Evolutionary conservation across 2,329 filamentous ascomycete genomes (phyloP).

Genomic region (Aspergillus melleus): DNA sequence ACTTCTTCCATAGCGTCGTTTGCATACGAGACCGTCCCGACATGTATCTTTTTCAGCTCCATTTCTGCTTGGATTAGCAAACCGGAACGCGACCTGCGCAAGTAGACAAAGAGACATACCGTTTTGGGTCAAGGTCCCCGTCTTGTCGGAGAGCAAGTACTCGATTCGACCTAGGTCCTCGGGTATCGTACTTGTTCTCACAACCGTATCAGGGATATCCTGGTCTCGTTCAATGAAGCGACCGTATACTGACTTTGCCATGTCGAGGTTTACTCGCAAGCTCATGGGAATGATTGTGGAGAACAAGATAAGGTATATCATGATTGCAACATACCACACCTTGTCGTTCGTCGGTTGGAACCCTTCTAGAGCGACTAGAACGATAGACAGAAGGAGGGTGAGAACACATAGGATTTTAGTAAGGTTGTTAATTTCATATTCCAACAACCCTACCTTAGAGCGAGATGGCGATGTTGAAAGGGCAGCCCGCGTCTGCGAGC

Average conservation of each 20-base stretch:
- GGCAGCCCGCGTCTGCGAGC: slow-evolving; percentile 88
- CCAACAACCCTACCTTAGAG: slow-evolving; percentile 89
- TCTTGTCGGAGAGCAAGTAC: slow-evolving; percentile 95
- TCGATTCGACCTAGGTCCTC: slow-evolving; percentile 95
- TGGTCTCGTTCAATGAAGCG: slow-evolving; percentile 91
- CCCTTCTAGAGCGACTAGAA: slow-evolving; percentile 83
- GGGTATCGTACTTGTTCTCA: slow-evolving; percentile 94
- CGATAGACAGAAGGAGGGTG: slow-evolving; percentile 80
- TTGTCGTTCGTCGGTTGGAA: slow-evolving; percentile 60
- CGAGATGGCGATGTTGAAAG: slow-evolving; percentile 88
- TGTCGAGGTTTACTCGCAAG: slow-evolving; percentile 90
- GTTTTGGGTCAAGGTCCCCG: slow-evolving; percentile 95
- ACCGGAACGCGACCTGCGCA: neutral
- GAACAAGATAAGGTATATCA: slow-evolving; percentile 96
- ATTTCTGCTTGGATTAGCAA: slow-evolving; percentile 62
- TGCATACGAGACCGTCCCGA: slow-evolving; percentile 96
- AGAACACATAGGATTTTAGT: slow-evolving; percentile 94
- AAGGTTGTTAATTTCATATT: slow-evolving; percentile 94
- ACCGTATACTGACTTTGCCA: slow-evolving; percentile 95
- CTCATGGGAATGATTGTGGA: slow-evolving; percentile 99
- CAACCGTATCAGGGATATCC: slow-evolving; percentile 87
- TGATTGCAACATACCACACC: slow-evolving; percentile 91
- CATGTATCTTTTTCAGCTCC: slow-evolving; percentile 98
- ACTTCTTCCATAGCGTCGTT: slow-evolving; percentile 99
- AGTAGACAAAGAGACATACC: slow-evolving; percentile 40